Conservation (phyloP, 352 stramenopile species). For the Globisporangium iwayamae region DNA sequence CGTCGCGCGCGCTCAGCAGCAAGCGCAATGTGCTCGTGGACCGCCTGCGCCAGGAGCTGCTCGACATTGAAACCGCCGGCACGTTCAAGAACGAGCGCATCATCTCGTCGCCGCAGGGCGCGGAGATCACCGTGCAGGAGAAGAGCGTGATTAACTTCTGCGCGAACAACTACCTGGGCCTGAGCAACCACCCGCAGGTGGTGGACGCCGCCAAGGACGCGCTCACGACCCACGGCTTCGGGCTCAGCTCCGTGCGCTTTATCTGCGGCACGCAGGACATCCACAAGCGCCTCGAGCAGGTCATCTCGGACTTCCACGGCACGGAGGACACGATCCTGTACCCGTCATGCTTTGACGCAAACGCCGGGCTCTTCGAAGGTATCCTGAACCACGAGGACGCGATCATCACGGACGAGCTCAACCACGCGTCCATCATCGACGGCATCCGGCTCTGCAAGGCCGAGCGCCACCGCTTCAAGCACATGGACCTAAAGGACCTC, state of each 20-base stretch:
- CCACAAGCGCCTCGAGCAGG: conserved; percentile 89
- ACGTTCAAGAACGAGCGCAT: conserved; percentile 89
- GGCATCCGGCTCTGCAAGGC: conserved; percentile 93
- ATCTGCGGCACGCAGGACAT: conserved; percentile 95
- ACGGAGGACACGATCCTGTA: conserved; percentile 95
- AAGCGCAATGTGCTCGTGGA: conserved; percentile 68
- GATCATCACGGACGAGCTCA: conserved; percentile 92
- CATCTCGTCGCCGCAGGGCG: conserved; percentile 84
- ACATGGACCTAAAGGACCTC: conserved; percentile 91
- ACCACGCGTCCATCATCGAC: conserved; percentile 95
- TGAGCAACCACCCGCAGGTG: conserved; percentile 87
- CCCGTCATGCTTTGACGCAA: conserved; percentile 93
- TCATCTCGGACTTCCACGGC: conserved; percentile 92
- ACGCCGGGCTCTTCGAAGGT: conserved; percentile 90
- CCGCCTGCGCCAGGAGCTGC: conserved; percentile 68
- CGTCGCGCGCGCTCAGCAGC: conserved; percentile 23
- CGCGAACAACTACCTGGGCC: conserved; percentile 93
- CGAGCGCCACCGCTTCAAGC: conserved; percentile 90
- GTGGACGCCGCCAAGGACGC: conserved; percentile 80
- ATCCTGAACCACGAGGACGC: conserved; percentile 88
- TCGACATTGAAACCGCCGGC: conserved; percentile 67
- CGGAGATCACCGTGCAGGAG: conserved; percentile 71
- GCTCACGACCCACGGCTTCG: conserved; percentile 88
- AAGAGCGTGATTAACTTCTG: conserved; percentile 91
- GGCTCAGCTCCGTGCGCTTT: conserved; percentile 90